Percentiles rank a stretch among this genome's conserved stretches.
Conservation (phyloP, 148 eudicot genomes). For the Rhododendron griersonianum region DNA sequence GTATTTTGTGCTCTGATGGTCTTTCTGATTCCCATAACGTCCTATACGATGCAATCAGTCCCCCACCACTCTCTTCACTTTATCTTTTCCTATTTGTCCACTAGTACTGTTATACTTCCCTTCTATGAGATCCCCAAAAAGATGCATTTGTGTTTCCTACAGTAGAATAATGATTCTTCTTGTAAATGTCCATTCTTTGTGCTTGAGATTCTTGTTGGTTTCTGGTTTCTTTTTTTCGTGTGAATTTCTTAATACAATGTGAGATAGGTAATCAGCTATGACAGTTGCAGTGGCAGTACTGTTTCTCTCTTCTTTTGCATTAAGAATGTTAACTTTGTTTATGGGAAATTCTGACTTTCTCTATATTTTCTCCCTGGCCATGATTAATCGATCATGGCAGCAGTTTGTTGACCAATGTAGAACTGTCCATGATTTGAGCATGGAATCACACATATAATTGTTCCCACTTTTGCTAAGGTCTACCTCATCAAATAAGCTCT, state of each 20-base stretch:
- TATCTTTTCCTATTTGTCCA: neutral
- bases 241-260: neutral
- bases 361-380: conserved; percentile 4
- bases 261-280: neutral
- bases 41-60: neutral
- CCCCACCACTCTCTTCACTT: neutral
- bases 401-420: conserved; percentile 79
- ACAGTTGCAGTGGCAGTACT: neutral
- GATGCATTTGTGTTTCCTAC: neutral
- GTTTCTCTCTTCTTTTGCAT: neutral
- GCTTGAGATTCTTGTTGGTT: neutral
- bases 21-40: neutral
- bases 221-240: neutral
- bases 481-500: conserved; percentile 26
- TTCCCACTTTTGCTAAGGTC: conserved; percentile 59
- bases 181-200: neutral
- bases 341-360: neutral
- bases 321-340: neutral
- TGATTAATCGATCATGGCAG: conserved; percentile 9
- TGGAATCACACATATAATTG: conserved; percentile 63
- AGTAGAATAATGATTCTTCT: neutral
- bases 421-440: conserved; percentile 52
- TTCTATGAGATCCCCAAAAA: neutral
- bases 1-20: neutral
- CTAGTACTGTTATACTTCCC: neutral